These are phyloP conservation scores for Hypomontagnella submonticulosa DNA, from an alignment of 495 filamentous ascomycete genomes.

Conservation along the genomic window DNA sequence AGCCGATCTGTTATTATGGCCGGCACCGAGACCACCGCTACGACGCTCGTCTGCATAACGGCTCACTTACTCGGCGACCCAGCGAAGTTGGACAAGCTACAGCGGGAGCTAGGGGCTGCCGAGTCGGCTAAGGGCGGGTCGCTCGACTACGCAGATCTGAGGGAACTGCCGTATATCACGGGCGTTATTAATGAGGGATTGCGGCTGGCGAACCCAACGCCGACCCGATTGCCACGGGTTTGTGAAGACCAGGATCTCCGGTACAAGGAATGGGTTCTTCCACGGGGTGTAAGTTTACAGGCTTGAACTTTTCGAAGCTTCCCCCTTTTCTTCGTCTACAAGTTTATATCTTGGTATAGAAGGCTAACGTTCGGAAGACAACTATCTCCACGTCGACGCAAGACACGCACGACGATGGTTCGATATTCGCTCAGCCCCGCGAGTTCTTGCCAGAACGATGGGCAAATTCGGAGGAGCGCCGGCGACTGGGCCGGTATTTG, in stretches of 20 bases:
- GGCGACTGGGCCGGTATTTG: constrained; percentile 53
- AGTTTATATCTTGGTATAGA: neutral
- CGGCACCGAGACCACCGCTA: constrained; percentile 54
- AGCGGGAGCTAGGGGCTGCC: constrained; percentile 44
- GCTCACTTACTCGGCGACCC: constrained; percentile 48
- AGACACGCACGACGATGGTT: constrained; percentile 53
- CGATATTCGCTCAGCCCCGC: constrained; percentile 50
- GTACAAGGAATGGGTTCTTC: constrained; percentile 50
- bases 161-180: constrained; percentile 53
- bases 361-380: constrained; percentile 6
- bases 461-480: constrained; percentile 50
- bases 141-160: constrained; percentile 40
- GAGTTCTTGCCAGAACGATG: constrained; percentile 60
- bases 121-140: constrained; percentile 25
- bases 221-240: constrained; percentile 53
- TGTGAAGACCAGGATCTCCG: constrained; percentile 54
- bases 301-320: neutral
- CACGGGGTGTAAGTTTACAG: constrained; percentile 36
- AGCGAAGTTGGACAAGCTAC: constrained; percentile 41
- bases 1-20: constrained; percentile 51
- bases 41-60: constrained; percentile 45
- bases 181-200: constrained; percentile 56
- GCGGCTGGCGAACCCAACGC: constrained; percentile 57
- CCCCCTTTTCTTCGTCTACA: neutral
- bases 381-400: constrained; percentile 42